Base-by-base conservation (phyloP, 129 eudicot species). In the Lactuca saligna region DNA sequence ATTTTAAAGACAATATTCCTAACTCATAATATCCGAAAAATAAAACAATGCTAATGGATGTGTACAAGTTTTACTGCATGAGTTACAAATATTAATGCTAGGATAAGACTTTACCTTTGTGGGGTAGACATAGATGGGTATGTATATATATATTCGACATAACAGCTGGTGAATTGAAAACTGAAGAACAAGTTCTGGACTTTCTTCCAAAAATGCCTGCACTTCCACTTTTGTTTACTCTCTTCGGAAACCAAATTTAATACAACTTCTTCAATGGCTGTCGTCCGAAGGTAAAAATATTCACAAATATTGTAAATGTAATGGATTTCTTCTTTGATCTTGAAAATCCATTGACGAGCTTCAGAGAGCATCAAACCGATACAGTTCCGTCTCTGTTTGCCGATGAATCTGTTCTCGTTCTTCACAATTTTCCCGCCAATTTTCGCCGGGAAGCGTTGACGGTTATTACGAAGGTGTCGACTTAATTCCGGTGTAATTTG, bases 381-480 rank as follows among this genome's bases (percentile, higher is more conserved):
- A 34, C 54, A 31, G 70, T 77, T 42, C 76, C 65, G 56, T 49
- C 79, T 61, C 65, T 48, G 11, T 83, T 62, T 77, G 81, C 78
- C 62, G 77, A 71, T 44, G 76, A 71, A 61, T 61, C 61, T 16
- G 61, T 9, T 33, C 32, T 51, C 61, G 2, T 34, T 51, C 51
- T 61, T 34, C 68, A 71, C 68, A 51, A 49, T 62, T 66, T 70
- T 72, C 44, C 76, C 60, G 72, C 57, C 76, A 65, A 73, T 29
- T 31, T 83, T 39, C 87, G 87, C 71, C 56, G 57, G 25, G 55
- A 73, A 25, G 81, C 76, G 5, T 17, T 83, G 54, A 61, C 64
- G 42, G 62, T 75, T 29, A 79, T 83, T 39, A 66, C 29, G 6
- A 54, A 78, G 56, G 86, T 82, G 35, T 42, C 37, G 0, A 34